A percentile compares a stretch with the other conserved stretches of the same genome.
These are phyloP conservation scores for Aspergillus sp. DNA, from an alignment of 2,329 filamentous ascomycete species.

Conservation along the genomic window DNA sequence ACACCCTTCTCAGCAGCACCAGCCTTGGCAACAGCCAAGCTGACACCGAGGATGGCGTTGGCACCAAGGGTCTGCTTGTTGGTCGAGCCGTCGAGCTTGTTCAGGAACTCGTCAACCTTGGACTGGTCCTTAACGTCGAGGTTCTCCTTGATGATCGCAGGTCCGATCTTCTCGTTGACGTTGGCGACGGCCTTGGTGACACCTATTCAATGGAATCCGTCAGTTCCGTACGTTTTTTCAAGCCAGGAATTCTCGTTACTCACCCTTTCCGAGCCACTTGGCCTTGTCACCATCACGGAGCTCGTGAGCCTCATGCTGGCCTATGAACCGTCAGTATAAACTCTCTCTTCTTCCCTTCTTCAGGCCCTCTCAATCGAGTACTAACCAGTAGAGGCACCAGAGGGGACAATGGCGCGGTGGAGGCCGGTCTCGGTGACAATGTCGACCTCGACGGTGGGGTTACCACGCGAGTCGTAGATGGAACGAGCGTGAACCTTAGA, in stretches of 20 bases:
- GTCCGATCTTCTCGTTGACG: constrained; percentile 74
- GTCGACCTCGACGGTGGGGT: constrained; percentile 98
- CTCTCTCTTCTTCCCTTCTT: background rate
- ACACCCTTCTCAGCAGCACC: constrained; percentile 83
- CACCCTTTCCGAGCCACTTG: constrained; percentile 79
- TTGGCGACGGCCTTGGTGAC: constrained; percentile 80
- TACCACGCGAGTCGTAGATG: constrained; percentile 97
- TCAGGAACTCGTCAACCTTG: constrained; percentile 77
- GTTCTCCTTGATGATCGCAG: constrained; percentile 73
- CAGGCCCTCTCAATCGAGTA: constrained; percentile 13
- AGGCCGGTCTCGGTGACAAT: constrained; percentile 93
- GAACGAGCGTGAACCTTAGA: constrained; percentile 85
- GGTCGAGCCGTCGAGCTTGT: constrained; percentile 72
- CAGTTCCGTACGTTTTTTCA: background rate
- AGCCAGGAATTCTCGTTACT: constrained; percentile 11
- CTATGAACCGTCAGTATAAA: constrained; percentile 40
- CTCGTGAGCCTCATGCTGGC: constrained; percentile 85
- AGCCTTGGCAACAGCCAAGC: constrained; percentile 77
- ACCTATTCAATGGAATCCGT: constrained; percentile 23
- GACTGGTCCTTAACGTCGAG: constrained; percentile 82
- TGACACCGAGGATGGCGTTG: constrained; percentile 83
- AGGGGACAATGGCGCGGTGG: constrained; percentile 95
- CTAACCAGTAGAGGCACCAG: constrained; percentile 88
- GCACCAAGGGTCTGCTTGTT: constrained; percentile 86
- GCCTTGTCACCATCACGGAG: constrained; percentile 83